Base-by-base conservation (phyloP, 495 filamentous ascomycete genomes). In the Neohortaea acidophila region DNA sequence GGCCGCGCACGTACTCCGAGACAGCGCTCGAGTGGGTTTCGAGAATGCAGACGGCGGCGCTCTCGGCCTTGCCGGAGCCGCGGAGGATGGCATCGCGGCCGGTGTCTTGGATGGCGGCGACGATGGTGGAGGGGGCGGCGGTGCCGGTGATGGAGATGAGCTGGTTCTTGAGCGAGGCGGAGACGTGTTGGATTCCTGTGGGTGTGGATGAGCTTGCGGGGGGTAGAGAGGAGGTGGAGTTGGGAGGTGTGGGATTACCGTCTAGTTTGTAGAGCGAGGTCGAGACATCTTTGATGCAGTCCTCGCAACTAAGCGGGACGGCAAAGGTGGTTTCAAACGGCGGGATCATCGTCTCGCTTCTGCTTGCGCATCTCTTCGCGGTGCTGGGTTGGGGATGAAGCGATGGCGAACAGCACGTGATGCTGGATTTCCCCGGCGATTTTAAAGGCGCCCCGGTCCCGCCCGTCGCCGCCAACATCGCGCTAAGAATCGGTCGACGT, bases 21-120 rank as follows among this genome's bases (percentile, higher is more conserved):
- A 61, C 57, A 27, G 53, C 38, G 3, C 17, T 3, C 2, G 42
- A 3, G 59, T 91, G 87, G 20, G 84, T 92, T 63, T 97, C 87
- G 45, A 96, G 77, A 55, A 97, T 96, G 59, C 84, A 91, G 23
- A 97, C 89, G 23, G 89, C 89, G 17, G 87, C 85, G 87, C 83
- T 81, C 54, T 94, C 75, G 46, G 84, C 73, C 33, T 68, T 67
- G 32, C 89, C 89, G 33, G 79, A 84, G 20, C 89, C 89, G 43
- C 89, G 79, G 36, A 97, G 65, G 53, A 97, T 94, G 31, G 89
- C 89, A 68, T 94, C 84, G 23, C 85, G 72, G 33, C 89, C 89
- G 0, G 87, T 94, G 18, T 66, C 64, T 60, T 96, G 79, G 47
- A 97, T 94, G 4, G 86, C 77, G 31, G 74, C 58, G 7, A 94